Percentiles rank a stretch among this genome's conserved stretches.
Evolutionary conservation across 331 rosid genomes (phyloP).

Genomic region (Rhamnella rubrinervis): DNA sequence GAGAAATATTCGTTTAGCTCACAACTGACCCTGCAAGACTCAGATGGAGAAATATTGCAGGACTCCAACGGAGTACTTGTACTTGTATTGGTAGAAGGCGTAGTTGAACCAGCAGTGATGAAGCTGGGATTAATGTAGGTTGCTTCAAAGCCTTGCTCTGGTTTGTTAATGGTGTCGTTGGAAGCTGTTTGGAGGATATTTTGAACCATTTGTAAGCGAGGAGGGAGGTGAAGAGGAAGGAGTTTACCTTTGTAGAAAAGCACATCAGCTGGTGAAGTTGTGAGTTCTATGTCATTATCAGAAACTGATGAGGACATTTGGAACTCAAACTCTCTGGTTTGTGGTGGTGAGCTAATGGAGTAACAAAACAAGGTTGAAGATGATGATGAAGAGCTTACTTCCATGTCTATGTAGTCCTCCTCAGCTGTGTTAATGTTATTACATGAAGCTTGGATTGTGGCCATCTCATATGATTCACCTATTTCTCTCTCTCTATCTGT

Average conservation of each 20-base stretch:
- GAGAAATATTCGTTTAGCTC: slow-evolving; percentile 55
- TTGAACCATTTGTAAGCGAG: slow-evolving; percentile 85
- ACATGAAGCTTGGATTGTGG: slow-evolving; percentile 43
- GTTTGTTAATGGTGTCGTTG: slow-evolving; percentile 28
- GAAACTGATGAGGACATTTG: slow-evolving; percentile 66
- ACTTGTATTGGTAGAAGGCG: slow-evolving; percentile 32
- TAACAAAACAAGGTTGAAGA: slow-evolving; percentile 42
- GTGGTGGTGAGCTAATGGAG: slow-evolving; percentile 50
- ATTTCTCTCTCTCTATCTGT: slow-evolving; percentile 23
- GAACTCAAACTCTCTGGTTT: slow-evolving; percentile 77
- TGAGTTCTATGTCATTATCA: slow-evolving; percentile 34
- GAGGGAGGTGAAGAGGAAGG: slow-evolving; percentile 94
- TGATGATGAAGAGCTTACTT: slow-evolving; percentile 43
- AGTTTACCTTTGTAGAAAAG: slow-evolving; percentile 96
- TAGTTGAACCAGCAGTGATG: slow-evolving; percentile 25
- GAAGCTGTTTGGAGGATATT: slow-evolving; percentile 50
- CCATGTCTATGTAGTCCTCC: slow-evolving; percentile 93
- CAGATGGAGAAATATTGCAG: slow-evolving; percentile 53
- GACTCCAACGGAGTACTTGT: slow-evolving; percentile 46
- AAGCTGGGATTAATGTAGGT: slow-evolving; percentile 32
- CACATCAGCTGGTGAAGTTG: slow-evolving; percentile 81
- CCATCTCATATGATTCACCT: slow-evolving; percentile 52
- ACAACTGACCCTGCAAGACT: slow-evolving; percentile 67
- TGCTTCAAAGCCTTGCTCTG: slow-evolving; percentile 39
- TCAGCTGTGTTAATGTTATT: slow-evolving; percentile 37